Conservation (phyloP, 352 stramenopile species). For the Pythium dissimile region DNA sequence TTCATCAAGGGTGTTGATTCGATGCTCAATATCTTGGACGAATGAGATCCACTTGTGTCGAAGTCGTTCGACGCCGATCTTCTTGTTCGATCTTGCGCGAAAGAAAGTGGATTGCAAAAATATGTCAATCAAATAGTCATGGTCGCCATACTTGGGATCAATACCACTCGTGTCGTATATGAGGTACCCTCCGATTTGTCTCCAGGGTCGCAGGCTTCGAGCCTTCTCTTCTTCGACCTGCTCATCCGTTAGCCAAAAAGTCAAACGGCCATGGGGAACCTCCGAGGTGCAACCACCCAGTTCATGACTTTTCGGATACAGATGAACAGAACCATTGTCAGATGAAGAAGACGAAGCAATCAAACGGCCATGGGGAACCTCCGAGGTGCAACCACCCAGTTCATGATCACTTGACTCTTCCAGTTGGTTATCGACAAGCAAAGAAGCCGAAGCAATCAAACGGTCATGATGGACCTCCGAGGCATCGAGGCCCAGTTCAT, state of each 20-base stretch:
- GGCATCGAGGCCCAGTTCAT: background rate
- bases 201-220: background rate
- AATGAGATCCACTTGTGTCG: background rate
- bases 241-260: constrained; percentile 5
- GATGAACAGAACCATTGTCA: background rate
- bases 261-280: background rate
- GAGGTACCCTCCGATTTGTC: background rate
- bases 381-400: background rate
- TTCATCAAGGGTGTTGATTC: background rate
- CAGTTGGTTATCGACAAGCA: background rate
- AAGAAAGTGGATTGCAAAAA: constrained; percentile 6
- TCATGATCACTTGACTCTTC: background rate
- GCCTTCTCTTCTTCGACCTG: constrained; percentile 5
- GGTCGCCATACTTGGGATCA: constrained; percentile 1
- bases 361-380: constrained; percentile 2
- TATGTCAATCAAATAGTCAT: constrained; percentile 3
- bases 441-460: background rate
- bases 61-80: background rate
- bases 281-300: background rate
- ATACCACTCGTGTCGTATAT: constrained; percentile 2
- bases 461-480: background rate
- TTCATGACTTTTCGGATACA: background rate
- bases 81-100: constrained; percentile 4
- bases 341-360: too few species aligned
- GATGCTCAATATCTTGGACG: background rate